A percentile compares a stretch with the other conserved stretches of the same genome.
phyloP scores from a whole-genome alignment of 805 yeast species.

The Lipomyces japonicus region DNA sequence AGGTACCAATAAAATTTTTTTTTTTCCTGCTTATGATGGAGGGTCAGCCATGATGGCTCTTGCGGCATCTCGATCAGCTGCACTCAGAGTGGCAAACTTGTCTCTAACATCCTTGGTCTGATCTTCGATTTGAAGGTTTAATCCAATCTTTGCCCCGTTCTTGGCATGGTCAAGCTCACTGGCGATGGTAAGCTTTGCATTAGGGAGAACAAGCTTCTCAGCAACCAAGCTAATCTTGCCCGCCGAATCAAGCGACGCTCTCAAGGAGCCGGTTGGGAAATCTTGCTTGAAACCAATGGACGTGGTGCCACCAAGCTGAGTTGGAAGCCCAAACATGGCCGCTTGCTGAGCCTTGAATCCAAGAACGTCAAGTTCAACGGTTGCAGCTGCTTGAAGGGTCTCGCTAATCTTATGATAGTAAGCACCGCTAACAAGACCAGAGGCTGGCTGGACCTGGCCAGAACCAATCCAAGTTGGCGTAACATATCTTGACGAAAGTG shows the following conservation, averaged over 20 bases:
- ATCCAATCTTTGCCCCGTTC: conserved; percentile 76
- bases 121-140: conserved; percentile 92
- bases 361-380: conserved; percentile 58
- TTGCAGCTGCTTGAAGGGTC: conserved; percentile 91
- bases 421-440: conserved; percentile 82
- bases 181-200: conserved; percentile 78
- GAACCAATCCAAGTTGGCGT: conserved; percentile 88
- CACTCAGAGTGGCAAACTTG: conserved; percentile 12
- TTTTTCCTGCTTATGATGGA: conserved; percentile 19
- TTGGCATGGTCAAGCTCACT: conserved; percentile 91
- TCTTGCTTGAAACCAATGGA: conserved; percentile 96
- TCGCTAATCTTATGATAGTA: conserved; percentile 93
- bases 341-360: conserved; percentile 35
- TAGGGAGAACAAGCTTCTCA: conserved; percentile 91
- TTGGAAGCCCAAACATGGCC: conserved; percentile 74
- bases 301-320: conserved; percentile 85
- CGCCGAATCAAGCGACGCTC: conserved; percentile 87
- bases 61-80: conserved; percentile 17
- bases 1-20: not conserved
- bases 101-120: conserved; percentile 76
- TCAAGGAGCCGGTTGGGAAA: conserved; percentile 85
- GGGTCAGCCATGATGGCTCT: conserved; percentile 23
- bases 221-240: conserved; percentile 89
- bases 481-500: conserved; percentile 85
- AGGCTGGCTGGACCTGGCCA: conserved; percentile 76